phyloP scores from a whole-genome alignment of 1,284 basidiomycete species.

The Cryptococcus sp. region DNA sequence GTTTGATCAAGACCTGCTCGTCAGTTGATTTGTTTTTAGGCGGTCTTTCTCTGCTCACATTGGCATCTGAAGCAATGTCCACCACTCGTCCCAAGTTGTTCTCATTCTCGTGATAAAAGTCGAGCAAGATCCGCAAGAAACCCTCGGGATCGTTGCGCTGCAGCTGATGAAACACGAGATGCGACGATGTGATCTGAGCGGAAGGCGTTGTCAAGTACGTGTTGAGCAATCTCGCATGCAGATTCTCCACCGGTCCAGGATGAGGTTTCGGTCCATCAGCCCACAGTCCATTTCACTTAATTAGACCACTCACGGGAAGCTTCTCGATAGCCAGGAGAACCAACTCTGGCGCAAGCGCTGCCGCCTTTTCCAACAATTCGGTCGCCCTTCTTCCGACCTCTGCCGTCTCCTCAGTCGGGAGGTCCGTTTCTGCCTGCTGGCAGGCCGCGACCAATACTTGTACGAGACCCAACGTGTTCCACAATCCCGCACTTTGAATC shows the following conservation, averaged over 20 bases:
- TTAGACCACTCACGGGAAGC: slow-evolving; percentile 63
- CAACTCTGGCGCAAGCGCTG: slow-evolving; percentile 76
- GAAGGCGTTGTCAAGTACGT: slow-evolving; percentile 64
- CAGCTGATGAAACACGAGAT: slow-evolving; percentile 92
- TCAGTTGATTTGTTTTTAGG: too few species aligned
- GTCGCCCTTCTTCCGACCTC: slow-evolving; percentile 70
- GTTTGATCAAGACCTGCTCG: slow-evolving; percentile 73
- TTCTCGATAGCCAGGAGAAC: slow-evolving; percentile 90
- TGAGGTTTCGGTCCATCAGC: slow-evolving; percentile 60
- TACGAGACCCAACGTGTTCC: slow-evolving; percentile 90
- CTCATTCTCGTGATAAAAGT: slow-evolving; percentile 87
- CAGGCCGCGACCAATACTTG: slow-evolving; percentile 64
- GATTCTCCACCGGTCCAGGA: slow-evolving; percentile 78
- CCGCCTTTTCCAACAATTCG: slow-evolving; percentile 86
- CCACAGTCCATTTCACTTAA: background rate
- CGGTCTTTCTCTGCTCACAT: slow-evolving; percentile 64
- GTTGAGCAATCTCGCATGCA: slow-evolving; percentile 75
- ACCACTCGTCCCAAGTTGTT: slow-evolving; percentile 90
- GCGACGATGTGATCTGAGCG: slow-evolving; percentile 84
- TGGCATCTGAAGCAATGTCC: slow-evolving; percentile 91
- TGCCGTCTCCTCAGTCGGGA: slow-evolving; percentile 62
- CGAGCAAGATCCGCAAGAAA: slow-evolving; percentile 77
- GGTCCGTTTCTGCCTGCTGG: slow-evolving; percentile 44
- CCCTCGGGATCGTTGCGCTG: slow-evolving; percentile 85
- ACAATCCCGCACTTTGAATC: slow-evolving; percentile 75